Evolutionary conservation across 192 early-diverging fungal species (phyloP).

Genomic region (Linnemannia elongata): DNA sequence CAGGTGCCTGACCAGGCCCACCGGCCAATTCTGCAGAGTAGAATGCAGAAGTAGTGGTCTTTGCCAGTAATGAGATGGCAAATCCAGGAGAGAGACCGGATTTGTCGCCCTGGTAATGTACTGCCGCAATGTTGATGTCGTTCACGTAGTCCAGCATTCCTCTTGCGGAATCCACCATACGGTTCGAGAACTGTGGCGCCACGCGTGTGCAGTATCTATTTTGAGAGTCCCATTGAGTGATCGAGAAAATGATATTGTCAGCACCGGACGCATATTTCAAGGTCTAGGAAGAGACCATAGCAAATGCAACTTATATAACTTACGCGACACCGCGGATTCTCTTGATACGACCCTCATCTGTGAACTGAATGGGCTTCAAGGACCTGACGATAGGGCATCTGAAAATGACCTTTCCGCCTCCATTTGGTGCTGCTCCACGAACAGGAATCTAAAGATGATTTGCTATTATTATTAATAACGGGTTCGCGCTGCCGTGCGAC

Average conservation of each 20-base stretch:
- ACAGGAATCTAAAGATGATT: conserved; percentile 73
- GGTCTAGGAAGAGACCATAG: not conserved
- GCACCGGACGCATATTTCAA: not conserved
- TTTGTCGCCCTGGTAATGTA: conserved; percentile 97
- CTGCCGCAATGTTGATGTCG: conserved; percentile 98
- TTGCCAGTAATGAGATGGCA: conserved; percentile 91
- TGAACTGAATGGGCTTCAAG: conserved; percentile 85
- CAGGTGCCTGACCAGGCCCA: conserved; percentile 84
- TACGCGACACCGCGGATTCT: conserved; percentile 97
- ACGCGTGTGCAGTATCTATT: conserved; percentile 81
- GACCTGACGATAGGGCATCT: conserved; percentile 84
- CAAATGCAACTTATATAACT: conserved; percentile 25
- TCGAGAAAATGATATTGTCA: not conserved
- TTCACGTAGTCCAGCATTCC: conserved; percentile 94
- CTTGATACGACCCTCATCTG: conserved; percentile 89
- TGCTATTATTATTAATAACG: not conserved
- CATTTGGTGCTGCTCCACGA: conserved; percentile 90
- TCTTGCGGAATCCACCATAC: conserved; percentile 90
- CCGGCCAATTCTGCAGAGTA: conserved; percentile 91
- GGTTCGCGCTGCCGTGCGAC: not conserved
- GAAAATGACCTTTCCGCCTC: conserved; percentile 94
- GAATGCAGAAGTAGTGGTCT: conserved; percentile 87
- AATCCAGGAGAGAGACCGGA: conserved; percentile 95
- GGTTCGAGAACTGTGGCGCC: conserved; percentile 95
- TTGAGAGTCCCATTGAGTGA: not conserved